Evolutionary conservation across 129 eudicot genomes (phyloP).

Genomic region (Oenanthe sinensis): DNA sequence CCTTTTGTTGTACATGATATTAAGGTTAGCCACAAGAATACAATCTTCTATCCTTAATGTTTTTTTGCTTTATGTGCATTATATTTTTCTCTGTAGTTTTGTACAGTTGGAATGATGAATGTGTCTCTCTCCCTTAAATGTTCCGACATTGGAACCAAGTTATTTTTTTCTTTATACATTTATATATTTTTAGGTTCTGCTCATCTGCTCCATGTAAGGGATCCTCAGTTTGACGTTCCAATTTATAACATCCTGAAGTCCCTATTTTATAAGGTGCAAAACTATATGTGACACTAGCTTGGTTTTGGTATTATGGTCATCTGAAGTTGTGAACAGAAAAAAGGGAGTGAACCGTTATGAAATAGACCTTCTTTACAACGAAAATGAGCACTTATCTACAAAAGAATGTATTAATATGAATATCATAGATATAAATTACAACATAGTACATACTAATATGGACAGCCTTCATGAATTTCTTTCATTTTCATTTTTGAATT

Average conservation of each 20-base stretch:
- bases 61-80: background rate
- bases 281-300: background rate
- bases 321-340: background rate
- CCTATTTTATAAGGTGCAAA: background rate
- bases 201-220: background rate
- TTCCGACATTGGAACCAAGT: background rate
- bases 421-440: background rate
- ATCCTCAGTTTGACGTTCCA: background rate
- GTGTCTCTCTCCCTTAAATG: background rate
- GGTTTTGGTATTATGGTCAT: background rate
- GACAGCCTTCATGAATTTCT: background rate
- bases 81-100: background rate
- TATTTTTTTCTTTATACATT: background rate
- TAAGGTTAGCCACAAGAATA: slow-evolving; percentile 39
- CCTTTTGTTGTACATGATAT: slow-evolving; percentile 65
- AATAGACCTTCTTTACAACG: background rate
- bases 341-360: background rate
- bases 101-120: background rate
- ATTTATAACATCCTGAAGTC: background rate
- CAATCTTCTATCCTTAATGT: background rate
- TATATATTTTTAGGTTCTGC: background rate
- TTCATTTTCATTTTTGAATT: background rate
- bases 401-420: background rate
- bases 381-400: background rate
- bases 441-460: background rate